Conservation (phyloP, 1,139 yeast species). For the Sugiyamaella sp. region DNA sequence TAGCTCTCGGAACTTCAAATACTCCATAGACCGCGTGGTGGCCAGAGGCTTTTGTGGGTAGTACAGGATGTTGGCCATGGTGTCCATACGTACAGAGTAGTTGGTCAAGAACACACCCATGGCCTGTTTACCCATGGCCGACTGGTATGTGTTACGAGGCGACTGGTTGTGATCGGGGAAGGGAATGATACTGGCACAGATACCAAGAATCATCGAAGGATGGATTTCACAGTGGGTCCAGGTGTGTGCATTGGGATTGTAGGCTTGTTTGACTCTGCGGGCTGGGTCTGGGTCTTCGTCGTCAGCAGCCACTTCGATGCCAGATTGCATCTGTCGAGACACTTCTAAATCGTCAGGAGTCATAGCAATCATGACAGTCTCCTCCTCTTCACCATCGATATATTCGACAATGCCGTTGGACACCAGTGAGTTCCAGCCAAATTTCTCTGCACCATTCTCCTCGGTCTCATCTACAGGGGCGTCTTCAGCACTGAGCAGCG, state of each 20-base stretch:
- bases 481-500: slow-evolving; percentile 58
- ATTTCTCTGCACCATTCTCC: slow-evolving; percentile 44
- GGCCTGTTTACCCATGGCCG: slow-evolving; percentile 99
- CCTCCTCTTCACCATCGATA: slow-evolving; percentile 97
- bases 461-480: slow-evolving; percentile 51
- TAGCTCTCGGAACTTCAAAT: slow-evolving; percentile 91
- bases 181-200: slow-evolving; percentile 97
- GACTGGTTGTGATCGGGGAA: slow-evolving; percentile 99
- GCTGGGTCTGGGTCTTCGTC: slow-evolving; percentile 71
- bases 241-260: slow-evolving; percentile 70
- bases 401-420: slow-evolving; percentile 89
- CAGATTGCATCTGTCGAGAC: slow-evolving; percentile 56
- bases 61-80: slow-evolving; percentile 96
- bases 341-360: slow-evolving; percentile 94
- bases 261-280: slow-evolving; percentile 78
- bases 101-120: slow-evolving; percentile 99
- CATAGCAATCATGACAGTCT: slow-evolving; percentile 98
- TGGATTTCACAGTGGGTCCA: slow-evolving; percentile 99
- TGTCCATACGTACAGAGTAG: slow-evolving; percentile 97
- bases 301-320: slow-evolving; percentile 45
- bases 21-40: slow-evolving; percentile 98
- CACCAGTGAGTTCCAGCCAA: slow-evolving; percentile 84
- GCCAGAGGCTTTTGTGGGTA: slow-evolving; percentile 99
- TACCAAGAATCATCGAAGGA: slow-evolving; percentile 98
- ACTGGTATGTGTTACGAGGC: slow-evolving; percentile 98